Conservation (phyloP, 2,329 filamentous ascomycete genomes). For the Calonectria multiphialidica region DNA sequence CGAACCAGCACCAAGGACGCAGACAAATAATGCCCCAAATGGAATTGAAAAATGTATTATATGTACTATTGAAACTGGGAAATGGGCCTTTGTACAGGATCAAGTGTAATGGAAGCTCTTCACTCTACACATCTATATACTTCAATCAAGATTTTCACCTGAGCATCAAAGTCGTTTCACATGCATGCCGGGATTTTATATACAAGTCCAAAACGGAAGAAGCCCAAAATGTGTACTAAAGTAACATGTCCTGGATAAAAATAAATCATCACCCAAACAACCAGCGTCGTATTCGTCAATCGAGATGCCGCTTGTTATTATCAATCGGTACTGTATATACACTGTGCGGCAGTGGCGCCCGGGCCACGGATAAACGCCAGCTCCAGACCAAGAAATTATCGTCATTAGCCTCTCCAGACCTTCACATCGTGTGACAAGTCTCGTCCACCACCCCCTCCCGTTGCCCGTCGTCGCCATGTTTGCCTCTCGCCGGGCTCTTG, state of each 20-base stretch:
- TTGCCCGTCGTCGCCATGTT: conserved; percentile 41
- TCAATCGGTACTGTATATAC: background rate
- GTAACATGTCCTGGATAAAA: background rate
- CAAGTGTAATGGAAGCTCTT: background rate
- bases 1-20: conserved; percentile 83
- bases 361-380: background rate
- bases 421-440: conserved; percentile 4
- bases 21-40: conserved; percentile 28
- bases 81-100: background rate
- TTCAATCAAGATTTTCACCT: background rate
- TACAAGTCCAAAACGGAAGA: background rate
- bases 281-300: background rate
- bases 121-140: background rate
- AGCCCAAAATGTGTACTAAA: background rate
- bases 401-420: background rate
- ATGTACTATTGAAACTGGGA: background rate
- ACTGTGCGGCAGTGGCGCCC: background rate
- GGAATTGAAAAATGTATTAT: background rate
- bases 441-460: background rate
- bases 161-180: background rate
- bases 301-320: background rate
- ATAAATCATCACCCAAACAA: background rate
- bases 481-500: conserved; percentile 38
- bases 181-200: background rate
- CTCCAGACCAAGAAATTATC: conserved; percentile 4